These are phyloP conservation scores for Umbellularia californica DNA, from an alignment of 164 flowering plant species.

Conservation along the genomic window DNA sequence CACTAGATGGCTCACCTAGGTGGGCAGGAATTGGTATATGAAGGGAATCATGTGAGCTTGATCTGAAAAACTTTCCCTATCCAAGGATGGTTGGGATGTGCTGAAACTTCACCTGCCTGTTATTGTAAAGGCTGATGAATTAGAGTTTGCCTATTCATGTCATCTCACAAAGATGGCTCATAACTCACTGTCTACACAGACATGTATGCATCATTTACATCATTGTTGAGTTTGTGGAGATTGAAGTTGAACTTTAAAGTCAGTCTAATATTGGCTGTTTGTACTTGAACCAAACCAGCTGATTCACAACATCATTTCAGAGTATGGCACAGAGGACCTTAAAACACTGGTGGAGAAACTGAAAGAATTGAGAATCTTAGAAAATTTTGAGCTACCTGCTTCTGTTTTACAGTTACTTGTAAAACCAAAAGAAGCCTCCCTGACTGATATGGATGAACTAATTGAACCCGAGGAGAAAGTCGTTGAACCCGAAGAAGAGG, in stretches of 20 bases:
- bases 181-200: too few species aligned
- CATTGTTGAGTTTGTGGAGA: neutral
- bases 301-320: conserved; percentile 50
- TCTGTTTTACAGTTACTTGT: conserved; percentile 45
- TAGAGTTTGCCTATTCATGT: neutral
- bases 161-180: neutral
- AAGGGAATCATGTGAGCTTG: too few species aligned
- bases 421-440: conserved; percentile 34
- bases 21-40: too few species aligned
- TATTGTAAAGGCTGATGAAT: too few species aligned
- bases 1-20: too few species aligned
- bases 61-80: too few species aligned
- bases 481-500: conserved; percentile 4
- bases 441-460: conserved; percentile 16
- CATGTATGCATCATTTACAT: too few species aligned
- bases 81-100: too few species aligned
- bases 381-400: conserved; percentile 69
- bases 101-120: too few species aligned
- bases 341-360: conserved; percentile 56
- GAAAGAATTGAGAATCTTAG: conserved; percentile 72
- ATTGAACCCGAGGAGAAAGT: conserved; percentile 8
- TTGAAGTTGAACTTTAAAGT: neutral
- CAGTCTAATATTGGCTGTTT: conserved; percentile 12
- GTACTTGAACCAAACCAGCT: conserved; percentile 56
- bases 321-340: conserved; percentile 68